Conservation (phyloP, 2,329 filamentous ascomycete genomes). For the Rhinocladiella mackenziei region DNA sequence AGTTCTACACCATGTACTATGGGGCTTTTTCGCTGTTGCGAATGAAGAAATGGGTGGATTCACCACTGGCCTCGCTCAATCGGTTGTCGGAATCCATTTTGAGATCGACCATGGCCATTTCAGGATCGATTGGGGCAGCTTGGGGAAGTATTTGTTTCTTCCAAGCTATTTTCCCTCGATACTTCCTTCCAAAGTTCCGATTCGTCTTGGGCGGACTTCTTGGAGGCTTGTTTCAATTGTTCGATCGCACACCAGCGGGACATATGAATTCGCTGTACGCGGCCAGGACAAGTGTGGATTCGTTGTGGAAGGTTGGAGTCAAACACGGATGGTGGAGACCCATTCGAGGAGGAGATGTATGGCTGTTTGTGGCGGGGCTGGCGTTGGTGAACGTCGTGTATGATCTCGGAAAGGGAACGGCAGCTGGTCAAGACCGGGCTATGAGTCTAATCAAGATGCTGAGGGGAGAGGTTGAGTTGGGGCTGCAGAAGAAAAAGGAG, state of each 20-base stretch:
- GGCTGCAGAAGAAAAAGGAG: constrained; percentile 17
- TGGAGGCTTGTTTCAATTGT: constrained; percentile 78
- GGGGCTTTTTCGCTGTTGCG: constrained; percentile 63
- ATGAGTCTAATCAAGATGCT: constrained; percentile 26
- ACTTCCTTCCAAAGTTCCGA: constrained; percentile 72
- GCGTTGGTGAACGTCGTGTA: constrained; percentile 42
- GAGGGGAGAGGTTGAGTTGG: constrained; percentile 29
- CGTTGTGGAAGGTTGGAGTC: constrained; percentile 85
- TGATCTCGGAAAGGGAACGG: constrained; percentile 21
- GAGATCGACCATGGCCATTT: constrained; percentile 70
- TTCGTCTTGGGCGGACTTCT: constrained; percentile 87
- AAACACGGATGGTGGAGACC: constrained; percentile 87
- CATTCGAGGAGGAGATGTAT: constrained; percentile 75
- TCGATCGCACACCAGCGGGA: constrained; percentile 53
- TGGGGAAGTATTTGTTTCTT: constrained; percentile 92
- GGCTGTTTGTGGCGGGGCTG: constrained; percentile 75
- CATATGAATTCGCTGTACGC: constrained; percentile 72
- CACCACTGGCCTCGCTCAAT: constrained; percentile 65
- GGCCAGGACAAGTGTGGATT: constrained; percentile 73
- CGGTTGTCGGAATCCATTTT: constrained; percentile 65
- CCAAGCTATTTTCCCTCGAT: constrained; percentile 70
- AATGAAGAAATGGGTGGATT: constrained; percentile 64
- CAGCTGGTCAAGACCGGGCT: constrained; percentile 16
- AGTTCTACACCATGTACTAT: constrained; percentile 71
- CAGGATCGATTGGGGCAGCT: constrained; percentile 75